Conservation (phyloP, 2,329 filamentous ascomycete species). For the Botrytis cinerea region DNA sequence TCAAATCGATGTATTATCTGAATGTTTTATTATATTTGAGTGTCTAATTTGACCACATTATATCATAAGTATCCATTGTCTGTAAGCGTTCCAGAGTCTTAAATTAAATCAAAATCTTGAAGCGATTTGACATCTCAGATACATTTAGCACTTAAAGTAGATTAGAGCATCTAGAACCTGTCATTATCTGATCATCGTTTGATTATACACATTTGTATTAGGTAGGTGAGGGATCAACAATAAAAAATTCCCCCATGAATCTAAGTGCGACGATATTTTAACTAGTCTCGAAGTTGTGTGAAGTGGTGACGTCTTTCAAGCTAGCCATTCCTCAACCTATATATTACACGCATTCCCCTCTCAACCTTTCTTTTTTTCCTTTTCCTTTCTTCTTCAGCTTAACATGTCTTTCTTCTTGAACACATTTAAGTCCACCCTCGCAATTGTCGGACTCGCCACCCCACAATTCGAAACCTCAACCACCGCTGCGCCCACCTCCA, state of each 20-base stretch:
- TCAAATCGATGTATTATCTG: neutral
- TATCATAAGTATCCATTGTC: neutral
- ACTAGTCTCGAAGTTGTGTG: neutral
- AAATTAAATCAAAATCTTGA: neutral
- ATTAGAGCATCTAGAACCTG: neutral
- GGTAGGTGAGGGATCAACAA: neutral
- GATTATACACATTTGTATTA: neutral
- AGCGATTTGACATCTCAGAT: neutral
- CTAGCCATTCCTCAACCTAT: neutral
- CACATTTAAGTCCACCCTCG: neutral
- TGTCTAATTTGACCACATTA: neutral
- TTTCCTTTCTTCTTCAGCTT: neutral
- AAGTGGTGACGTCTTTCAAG: neutral
- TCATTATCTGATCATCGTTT: neutral
- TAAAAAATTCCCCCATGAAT: neutral
- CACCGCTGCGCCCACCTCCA: constrained; percentile 9
- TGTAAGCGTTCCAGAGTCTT: neutral
- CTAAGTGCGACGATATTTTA: neutral
- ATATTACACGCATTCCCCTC: neutral
- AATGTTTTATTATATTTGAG: neutral
- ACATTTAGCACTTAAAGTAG: neutral
- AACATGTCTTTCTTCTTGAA: constrained; percentile 4
- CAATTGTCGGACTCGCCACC: neutral
- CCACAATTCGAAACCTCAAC: constrained; percentile 4
- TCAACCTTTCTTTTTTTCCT: neutral